phyloP scores from a whole-genome alignment of 371 early-diverging fungal species.

The Circinella umbellata region DNA sequence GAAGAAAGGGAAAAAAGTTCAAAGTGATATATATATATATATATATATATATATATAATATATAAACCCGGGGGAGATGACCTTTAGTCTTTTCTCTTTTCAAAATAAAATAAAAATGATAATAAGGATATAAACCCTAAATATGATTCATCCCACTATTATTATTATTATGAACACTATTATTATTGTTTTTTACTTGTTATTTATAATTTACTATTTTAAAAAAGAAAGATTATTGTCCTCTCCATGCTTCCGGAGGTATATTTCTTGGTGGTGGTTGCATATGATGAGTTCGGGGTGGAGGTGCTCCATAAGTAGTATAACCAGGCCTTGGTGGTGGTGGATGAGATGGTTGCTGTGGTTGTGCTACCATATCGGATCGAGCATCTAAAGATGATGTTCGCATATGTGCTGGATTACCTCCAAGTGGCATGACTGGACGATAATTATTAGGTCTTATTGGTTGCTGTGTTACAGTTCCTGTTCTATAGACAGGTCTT shows the following conservation, averaged over 20 bases:
- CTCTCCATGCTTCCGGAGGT: conserved; percentile 28
- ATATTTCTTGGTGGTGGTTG: conserved; percentile 17
- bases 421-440: conserved; percentile 6
- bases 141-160: too few relatives aligned
- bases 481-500: conserved; percentile 20
- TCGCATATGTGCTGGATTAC: conserved; percentile 10
- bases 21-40: neutral
- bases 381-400: conserved; percentile 21
- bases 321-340: neutral
- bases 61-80: too few relatives aligned
- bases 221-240: neutral
- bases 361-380: neutral
- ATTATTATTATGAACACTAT: too few relatives aligned
- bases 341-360: neutral
- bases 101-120: too few relatives aligned
- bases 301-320: conserved; percentile 1
- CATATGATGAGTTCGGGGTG: conserved; percentile 11
- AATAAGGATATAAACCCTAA: too few relatives aligned
- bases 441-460: conserved; percentile 2
- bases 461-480: conserved; percentile 14
- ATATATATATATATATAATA: too few relatives aligned
- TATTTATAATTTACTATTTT: too few relatives aligned
- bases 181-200: too few relatives aligned
- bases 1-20: neutral
- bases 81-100: too few relatives aligned